Evolutionary conservation across 495 filamentous ascomycete species (phyloP).

Genomic region (Physcia stellaris): DNA sequence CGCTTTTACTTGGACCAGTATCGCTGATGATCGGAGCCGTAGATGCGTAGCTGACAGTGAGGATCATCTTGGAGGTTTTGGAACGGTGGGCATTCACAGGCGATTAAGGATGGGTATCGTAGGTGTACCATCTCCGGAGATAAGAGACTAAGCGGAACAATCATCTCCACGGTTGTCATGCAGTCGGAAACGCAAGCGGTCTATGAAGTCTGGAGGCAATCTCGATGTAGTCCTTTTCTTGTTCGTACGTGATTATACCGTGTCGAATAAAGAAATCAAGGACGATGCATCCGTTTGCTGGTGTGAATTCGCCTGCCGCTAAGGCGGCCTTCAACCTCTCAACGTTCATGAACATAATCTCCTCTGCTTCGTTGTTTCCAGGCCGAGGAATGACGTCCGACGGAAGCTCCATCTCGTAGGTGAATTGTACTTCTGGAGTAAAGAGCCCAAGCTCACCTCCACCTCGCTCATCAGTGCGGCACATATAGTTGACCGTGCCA

Average conservation of each 20-base stretch:
- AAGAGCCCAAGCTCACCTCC: conserved; percentile 23
- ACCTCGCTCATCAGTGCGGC: conserved; percentile 16
- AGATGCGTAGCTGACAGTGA: no score
- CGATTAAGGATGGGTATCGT: no score
- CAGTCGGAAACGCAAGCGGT: no score
- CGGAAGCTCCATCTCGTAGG: conserved; percentile 35
- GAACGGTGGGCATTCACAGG: no score
- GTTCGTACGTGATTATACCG: conserved; percentile 34
- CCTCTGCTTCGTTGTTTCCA: conserved; percentile 38
- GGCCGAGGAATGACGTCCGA: conserved; percentile 25
- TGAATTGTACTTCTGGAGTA: conserved; percentile 31
- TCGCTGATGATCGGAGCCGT: no score
- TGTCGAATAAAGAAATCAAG: conserved; percentile 43
- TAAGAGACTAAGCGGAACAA: no score
- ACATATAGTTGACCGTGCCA: conserved; percentile 29
- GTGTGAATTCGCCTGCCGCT: conserved; percentile 36
- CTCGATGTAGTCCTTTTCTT: conserved; percentile 35
- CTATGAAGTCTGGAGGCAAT: conserved; percentile 35
- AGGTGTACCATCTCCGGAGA: no score
- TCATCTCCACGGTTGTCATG: no score
- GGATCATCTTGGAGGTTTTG: no score
- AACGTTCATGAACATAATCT: conserved; percentile 32
- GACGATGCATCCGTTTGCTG: conserved; percentile 33
- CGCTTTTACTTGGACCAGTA: no score
- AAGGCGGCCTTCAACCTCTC: conserved; percentile 32